Percentiles rank a stretch among this genome's conserved stretches.
Conservation (phyloP, 352 stramenopile genomes). For the Phytophthora parvispora region DNA sequence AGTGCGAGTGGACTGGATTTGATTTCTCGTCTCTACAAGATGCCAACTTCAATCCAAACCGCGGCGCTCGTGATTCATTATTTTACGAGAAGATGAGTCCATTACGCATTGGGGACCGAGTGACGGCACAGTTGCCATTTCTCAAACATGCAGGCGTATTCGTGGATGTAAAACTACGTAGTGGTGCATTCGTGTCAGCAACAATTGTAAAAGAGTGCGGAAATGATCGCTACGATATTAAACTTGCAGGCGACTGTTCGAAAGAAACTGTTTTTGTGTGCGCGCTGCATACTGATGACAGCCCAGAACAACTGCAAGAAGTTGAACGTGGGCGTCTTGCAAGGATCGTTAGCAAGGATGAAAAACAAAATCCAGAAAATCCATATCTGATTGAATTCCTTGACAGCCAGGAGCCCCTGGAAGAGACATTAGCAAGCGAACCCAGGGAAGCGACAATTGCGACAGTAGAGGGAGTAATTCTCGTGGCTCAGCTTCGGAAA, state of each 20-base stretch:
- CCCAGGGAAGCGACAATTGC: conserved; percentile 51
- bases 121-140: conserved; percentile 43
- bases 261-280: neutral
- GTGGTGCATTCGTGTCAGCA: conserved; percentile 46
- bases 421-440: conserved; percentile 40
- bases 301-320: conserved; percentile 5
- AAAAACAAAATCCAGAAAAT: conserved; percentile 16
- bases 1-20: conserved; percentile 79
- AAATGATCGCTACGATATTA: conserved; percentile 51
- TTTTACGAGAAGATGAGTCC: conserved; percentile 17
- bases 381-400: conserved; percentile 49
- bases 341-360: conserved; percentile 38
- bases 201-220: conserved; percentile 57
- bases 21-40: conserved; percentile 38
- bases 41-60: neutral
- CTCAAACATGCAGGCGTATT: conserved; percentile 56
- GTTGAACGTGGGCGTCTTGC: conserved; percentile 38
- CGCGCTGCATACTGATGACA: neutral
- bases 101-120: conserved; percentile 32
- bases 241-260: conserved; percentile 4
- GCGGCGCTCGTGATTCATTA: neutral
- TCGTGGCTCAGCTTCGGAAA: conserved; percentile 44
- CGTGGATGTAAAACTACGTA: conserved; percentile 52
- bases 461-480: conserved; percentile 29
- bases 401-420: conserved; percentile 29